Conservation (phyloP, 108 stramenopile genomes). For the Cylindrotheca closterium region DNA sequence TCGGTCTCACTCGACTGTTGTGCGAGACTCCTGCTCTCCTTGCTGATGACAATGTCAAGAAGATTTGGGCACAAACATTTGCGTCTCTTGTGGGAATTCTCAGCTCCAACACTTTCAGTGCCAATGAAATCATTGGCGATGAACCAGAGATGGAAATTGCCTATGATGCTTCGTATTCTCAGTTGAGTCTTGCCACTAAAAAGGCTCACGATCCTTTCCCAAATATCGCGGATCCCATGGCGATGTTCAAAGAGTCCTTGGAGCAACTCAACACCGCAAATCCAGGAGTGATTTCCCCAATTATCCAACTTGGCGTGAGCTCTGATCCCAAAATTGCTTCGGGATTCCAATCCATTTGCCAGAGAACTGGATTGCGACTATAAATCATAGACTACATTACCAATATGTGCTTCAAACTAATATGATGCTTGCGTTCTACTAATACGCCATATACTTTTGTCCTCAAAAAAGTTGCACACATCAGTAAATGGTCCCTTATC, state of each 20-base stretch:
- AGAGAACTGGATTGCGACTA: slow-evolving; percentile 18
- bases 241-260: slow-evolving; percentile 48
- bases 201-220: slow-evolving; percentile 69
- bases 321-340: slow-evolving; percentile 60
- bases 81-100: slow-evolving; percentile 47
- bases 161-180: slow-evolving; percentile 80
- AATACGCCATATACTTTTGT: too few species aligned
- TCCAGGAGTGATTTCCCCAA: slow-evolving; percentile 56
- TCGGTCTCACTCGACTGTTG: slow-evolving; percentile 68
- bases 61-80: slow-evolving; percentile 53
- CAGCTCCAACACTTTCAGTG: slow-evolving; percentile 42
- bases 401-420: too few species aligned
- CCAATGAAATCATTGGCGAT: slow-evolving; percentile 34
- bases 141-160: slow-evolving; percentile 45
- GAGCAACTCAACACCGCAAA: slow-evolving; percentile 39
- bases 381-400: too few species aligned
- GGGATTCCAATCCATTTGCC: slow-evolving; percentile 60
- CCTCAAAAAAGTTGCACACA: too few species aligned
- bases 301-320: slow-evolving; percentile 61
- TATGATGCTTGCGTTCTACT: too few species aligned
- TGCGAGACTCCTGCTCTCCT: slow-evolving; percentile 69
- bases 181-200: slow-evolving; percentile 62
- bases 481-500: too few species aligned
- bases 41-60: slow-evolving; percentile 42
- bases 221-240: slow-evolving; percentile 57